These are phyloP conservation scores for Salvia hispanica DNA, from an alignment of 257 asterid species.

Conservation along the genomic window DNA sequence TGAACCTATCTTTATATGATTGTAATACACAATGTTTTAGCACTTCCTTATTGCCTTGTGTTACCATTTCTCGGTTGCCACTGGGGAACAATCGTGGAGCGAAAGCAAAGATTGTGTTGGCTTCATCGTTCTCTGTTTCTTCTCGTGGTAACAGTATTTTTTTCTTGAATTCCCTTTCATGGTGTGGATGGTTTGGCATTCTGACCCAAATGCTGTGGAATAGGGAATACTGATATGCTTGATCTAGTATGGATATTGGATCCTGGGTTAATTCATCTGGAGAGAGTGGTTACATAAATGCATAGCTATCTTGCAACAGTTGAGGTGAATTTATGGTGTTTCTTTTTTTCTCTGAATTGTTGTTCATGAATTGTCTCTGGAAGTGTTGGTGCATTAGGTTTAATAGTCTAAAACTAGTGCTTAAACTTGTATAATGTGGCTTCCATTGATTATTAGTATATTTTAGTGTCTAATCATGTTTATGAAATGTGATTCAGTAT, in stretches of 20 bases:
- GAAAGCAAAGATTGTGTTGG: slow-evolving; percentile 36
- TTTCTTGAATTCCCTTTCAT: slow-evolving; percentile 9
- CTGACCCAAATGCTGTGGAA: background rate
- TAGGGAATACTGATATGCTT: slow-evolving; percentile 4
- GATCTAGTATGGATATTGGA: background rate
- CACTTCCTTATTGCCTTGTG: background rate
- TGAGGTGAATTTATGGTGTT: background rate
- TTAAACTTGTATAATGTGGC: slow-evolving; percentile 28
- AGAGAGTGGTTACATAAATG: slow-evolving; percentile 3
- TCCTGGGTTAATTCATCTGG: background rate
- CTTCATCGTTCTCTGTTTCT: slow-evolving; percentile 62
- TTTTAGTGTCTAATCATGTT: slow-evolving; percentile 17
- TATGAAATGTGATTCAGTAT: slow-evolving; percentile 14
- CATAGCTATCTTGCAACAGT: background rate
- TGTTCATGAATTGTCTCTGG: background rate
- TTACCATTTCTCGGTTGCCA: background rate
- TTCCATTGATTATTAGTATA: slow-evolving; percentile 25
- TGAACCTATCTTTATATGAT: background rate
- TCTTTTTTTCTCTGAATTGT: background rate
- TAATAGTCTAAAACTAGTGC: slow-evolving; percentile 11
- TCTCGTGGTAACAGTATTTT: slow-evolving; percentile 39
- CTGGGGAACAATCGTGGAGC: background rate
- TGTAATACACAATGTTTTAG: background rate
- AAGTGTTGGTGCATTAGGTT: slow-evolving; percentile 10
- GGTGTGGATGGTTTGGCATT: slow-evolving; percentile 20